Conservation (phyloP, 805 yeast species). For the Pichia paraexigua region DNA sequence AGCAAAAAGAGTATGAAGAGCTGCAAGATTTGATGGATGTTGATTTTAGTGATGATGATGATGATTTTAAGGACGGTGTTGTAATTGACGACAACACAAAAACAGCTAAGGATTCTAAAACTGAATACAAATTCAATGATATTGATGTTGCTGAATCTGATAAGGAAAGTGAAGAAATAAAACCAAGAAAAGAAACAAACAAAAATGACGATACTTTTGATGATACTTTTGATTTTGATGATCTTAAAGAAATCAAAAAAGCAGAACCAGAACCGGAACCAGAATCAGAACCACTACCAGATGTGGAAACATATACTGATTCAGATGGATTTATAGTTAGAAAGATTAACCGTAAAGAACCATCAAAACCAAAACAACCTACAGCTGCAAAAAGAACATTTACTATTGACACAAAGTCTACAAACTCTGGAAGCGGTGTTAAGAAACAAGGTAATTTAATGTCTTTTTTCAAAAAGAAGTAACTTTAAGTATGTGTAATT, state of each 20-base stretch:
- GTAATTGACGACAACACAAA: neutral
- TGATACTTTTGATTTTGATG: neutral
- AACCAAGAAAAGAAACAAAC: neutral
- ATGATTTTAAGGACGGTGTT: neutral
- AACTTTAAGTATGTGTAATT: neutral
- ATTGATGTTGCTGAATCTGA: slow-evolving; percentile 10
- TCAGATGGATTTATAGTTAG: slow-evolving; percentile 27
- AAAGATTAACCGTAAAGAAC: slow-evolving; percentile 7
- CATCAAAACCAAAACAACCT: neutral
- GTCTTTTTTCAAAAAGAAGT: slow-evolving; percentile 27
- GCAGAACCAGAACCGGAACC: neutral
- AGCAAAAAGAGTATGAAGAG: neutral
- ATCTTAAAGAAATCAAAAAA: neutral
- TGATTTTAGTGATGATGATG: slow-evolving; percentile 13
- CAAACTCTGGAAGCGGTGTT: slow-evolving; percentile 1
- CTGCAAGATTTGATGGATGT: slow-evolving; percentile 16
- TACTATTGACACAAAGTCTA: slow-evolving; percentile 2
- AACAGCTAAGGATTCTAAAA: neutral
- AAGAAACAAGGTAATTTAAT: slow-evolving; percentile 22
- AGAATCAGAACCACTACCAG: slow-evolving; percentile 3
- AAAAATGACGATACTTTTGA: neutral
- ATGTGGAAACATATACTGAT: slow-evolving; percentile 21
- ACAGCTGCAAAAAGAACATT: neutral
- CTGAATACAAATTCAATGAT: slow-evolving; percentile 6
- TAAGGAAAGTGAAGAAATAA: neutral